phyloP scores from a whole-genome alignment of 306 rosid species.

The Prunus davidiana region DNA sequence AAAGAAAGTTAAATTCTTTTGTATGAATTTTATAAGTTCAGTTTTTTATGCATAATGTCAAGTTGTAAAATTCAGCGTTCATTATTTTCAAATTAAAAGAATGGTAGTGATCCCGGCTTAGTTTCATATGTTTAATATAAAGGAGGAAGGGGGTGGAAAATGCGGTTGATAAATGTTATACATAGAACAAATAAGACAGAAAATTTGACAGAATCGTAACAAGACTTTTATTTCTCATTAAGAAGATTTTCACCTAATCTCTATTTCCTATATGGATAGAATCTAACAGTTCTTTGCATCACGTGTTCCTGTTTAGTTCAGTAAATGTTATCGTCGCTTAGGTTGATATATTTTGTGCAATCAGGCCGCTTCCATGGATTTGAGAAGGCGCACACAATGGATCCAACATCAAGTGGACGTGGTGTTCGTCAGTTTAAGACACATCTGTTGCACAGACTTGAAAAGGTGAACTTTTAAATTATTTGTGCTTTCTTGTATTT shows the following conservation, averaged over 20 bases:
- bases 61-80: neutral
- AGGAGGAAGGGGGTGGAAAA: neutral
- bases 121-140: neutral
- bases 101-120: neutral
- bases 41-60: neutral
- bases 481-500: slow-evolving; percentile 15
- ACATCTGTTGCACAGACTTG: slow-evolving; percentile 70
- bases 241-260: neutral
- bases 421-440: slow-evolving; percentile 99
- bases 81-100: neutral
- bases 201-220: neutral
- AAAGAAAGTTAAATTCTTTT: neutral
- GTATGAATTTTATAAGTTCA: neutral
- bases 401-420: slow-evolving; percentile 80
- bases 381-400: slow-evolving; percentile 80
- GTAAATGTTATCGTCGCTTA: slow-evolving; percentile 1
- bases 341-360: slow-evolving; percentile 21
- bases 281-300: neutral
- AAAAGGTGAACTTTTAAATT: slow-evolving; percentile 49
- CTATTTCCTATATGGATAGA: neutral
- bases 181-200: neutral
- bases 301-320: neutral
- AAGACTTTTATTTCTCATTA: neutral
- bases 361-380: slow-evolving; percentile 97
- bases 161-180: neutral